A percentile compares a stretch with the other conserved stretches of the same genome.
Evolutionary conservation across 805 yeast genomes (phyloP).

Genomic region (Pichia kluyveri): DNA sequence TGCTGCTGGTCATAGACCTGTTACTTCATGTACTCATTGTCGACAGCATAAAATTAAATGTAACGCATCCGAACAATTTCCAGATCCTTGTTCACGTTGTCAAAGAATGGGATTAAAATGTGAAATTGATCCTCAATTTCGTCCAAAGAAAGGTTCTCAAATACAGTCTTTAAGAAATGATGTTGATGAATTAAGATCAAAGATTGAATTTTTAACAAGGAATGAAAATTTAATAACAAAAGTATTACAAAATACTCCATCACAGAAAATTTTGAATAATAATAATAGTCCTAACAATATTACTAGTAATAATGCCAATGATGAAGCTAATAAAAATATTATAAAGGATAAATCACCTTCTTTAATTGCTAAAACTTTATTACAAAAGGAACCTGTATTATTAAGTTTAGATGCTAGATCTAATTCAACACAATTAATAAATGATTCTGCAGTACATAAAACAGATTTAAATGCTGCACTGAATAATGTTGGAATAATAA

Average conservation of each 20-base stretch:
- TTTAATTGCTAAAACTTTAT: conserved; percentile 31
- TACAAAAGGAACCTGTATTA: conserved; percentile 36
- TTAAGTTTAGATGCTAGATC: conserved; percentile 25
- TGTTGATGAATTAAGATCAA: conserved; percentile 68
- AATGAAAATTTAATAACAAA: conserved; percentile 63
- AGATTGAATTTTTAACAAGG: conserved; percentile 56
- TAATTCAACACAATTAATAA: conserved; percentile 26
- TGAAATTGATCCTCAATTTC: conserved; percentile 84
- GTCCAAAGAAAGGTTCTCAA: conserved; percentile 89
- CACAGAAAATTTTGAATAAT: conserved; percentile 3
- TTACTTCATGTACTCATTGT: conserved; percentile 89
- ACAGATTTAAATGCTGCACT: conserved; percentile 31
- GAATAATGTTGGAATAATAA: conserved; percentile 23
- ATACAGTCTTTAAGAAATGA: conserved; percentile 77
- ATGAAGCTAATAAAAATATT: neutral
- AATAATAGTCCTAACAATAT: neutral
- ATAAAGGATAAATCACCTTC: conserved; percentile 5
- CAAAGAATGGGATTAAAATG: conserved; percentile 70
- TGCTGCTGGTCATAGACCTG: conserved; percentile 66
- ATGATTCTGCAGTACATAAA: conserved; percentile 36
- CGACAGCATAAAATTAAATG: conserved; percentile 92
- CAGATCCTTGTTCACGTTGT: conserved; percentile 77
- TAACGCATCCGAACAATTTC: conserved; percentile 78
- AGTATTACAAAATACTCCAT: conserved; percentile 36
- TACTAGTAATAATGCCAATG: neutral